These are phyloP conservation scores for Boechera stricta DNA, from an alignment of 345 rosid genomes.

Conservation along the genomic window DNA sequence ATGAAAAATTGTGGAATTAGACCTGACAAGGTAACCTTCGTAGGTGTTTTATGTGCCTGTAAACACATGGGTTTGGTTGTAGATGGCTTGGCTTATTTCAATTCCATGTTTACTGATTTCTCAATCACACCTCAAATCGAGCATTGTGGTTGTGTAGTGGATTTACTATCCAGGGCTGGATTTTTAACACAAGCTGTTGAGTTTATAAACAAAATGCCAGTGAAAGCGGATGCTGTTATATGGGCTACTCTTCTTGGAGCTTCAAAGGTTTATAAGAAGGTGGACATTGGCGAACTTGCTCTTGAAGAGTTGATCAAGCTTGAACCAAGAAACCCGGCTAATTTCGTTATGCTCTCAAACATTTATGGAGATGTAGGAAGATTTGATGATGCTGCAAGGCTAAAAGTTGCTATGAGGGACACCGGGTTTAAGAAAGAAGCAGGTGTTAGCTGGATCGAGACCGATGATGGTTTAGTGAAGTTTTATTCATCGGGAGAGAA, in stretches of 20 bases:
- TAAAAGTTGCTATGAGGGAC: constrained; percentile 82
- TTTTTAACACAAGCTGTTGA: constrained; percentile 71
- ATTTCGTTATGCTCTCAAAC: constrained; percentile 77
- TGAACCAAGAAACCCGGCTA: constrained; percentile 77
- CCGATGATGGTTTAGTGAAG: constrained; percentile 61
- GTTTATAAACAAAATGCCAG: constrained; percentile 68
- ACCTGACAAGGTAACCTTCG: constrained; percentile 79
- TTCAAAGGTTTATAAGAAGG: constrained; percentile 73
- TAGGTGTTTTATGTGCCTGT: constrained; percentile 74
- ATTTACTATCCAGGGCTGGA: constrained; percentile 80
- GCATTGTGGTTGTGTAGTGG: constrained; percentile 89
- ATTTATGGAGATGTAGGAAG: constrained; percentile 72
- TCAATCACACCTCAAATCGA: constrained; percentile 71
- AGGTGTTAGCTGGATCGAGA: constrained; percentile 82
- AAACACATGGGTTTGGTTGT: constrained; percentile 76
- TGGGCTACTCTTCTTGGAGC: constrained; percentile 86
- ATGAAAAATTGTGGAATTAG: constrained; percentile 59
- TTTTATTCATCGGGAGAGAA: constrained; percentile 80
- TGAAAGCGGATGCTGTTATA: constrained; percentile 77
- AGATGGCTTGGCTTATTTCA: constrained; percentile 69
- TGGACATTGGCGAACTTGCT: constrained; percentile 73
- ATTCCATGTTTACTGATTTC: constrained; percentile 67
- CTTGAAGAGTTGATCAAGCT: constrained; percentile 60
- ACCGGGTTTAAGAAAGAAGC: constrained; percentile 75
- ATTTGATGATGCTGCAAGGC: constrained; percentile 73